A percentile compares a stretch with the other conserved stretches of the same genome.
Conservation (phyloP, 306 rosid genomes). For the Lupinus albus region DNA sequence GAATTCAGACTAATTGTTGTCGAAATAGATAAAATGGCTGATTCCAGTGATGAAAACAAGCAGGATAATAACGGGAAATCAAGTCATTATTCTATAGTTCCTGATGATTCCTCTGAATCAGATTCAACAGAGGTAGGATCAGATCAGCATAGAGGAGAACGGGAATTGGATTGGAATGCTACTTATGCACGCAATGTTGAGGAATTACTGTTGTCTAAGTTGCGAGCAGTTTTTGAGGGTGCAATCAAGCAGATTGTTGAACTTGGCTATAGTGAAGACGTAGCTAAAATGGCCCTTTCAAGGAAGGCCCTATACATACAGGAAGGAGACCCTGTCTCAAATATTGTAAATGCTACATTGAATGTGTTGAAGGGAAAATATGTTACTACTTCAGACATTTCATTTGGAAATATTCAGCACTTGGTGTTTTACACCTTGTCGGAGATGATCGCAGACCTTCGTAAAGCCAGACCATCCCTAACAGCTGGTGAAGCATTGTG, state of each 20-base stretch:
- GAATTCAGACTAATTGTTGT: constrained; percentile 32
- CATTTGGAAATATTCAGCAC: constrained; percentile 52
- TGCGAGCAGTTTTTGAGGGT: constrained; percentile 51
- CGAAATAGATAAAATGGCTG: constrained; percentile 41
- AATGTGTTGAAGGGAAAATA: constrained; percentile 36
- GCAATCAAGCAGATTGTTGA: constrained; percentile 54
- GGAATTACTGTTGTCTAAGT: constrained; percentile 50
- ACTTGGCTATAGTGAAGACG: constrained; percentile 52
- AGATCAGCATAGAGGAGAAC: constrained; percentile 36
- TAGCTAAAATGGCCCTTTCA: constrained; percentile 46
- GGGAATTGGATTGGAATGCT: constrained; percentile 57
- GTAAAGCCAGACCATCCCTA: constrained; percentile 61
- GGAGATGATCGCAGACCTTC: constrained; percentile 65
- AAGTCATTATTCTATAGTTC: constrained; percentile 34
- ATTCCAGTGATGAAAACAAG: constrained; percentile 30
- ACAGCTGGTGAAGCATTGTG: constrained; percentile 73
- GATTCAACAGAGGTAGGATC: constrained; percentile 21
- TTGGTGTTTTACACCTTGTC: constrained; percentile 54
- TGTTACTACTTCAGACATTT: constrained; percentile 10
- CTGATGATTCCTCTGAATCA: constrained; percentile 25
- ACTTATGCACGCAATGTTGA: constrained; percentile 55
- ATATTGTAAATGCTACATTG: constrained; percentile 47
- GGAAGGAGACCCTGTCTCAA: constrained; percentile 51
- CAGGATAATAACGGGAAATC: constrained; percentile 40
- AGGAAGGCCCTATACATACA: constrained; percentile 55